Base-by-base conservation (phyloP, 2,329 filamentous ascomycete genomes). In the Xylariaceae sp. region DNA sequence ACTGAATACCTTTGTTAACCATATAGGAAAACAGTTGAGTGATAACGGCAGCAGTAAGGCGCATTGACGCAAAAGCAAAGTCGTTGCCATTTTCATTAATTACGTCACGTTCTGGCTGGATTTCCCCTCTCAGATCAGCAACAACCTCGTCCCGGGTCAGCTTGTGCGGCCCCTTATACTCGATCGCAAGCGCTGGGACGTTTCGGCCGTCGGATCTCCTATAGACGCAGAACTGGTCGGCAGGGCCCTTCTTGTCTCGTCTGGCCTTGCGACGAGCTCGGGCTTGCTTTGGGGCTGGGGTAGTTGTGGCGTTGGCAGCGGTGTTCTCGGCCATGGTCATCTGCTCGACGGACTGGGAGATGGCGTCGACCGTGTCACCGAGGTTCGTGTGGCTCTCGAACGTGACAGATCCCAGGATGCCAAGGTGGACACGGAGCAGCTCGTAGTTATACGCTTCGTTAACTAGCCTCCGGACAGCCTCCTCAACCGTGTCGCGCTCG, bases 301-400 rank as follows among this genome's bases (percentile, higher is more conserved):
- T n/a, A n/a, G n/a, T n/a, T n/a, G n/a, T n/a, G n/a, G n/a, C n/a
- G n/a, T n/a, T n/a, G n/a, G n/a, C n/a, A n/a, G n/a, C n/a, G 33
- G 3, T 12, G 18, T 40, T 19, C 29, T 24, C 28, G 24, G 19
- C 41, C 11, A 55, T 24, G 13, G 52, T 48, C 40, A 57, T 48
- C 11, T 47, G 31, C 26, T 60, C 51, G 16, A 56, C 17, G 9
- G 53, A 45, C 21, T 52, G 31, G 18, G 53, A 54, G 13, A 57
- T 32, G 34, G 30, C 40, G 32, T 56, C 37, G 11, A 56, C 48
- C 21, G 28, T 42, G 26, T 18, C 23, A 3, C 57, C 53, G 12
- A 62, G 51, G 37, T 63, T 65, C 2, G 53, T 62, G 34, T 64
- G 53, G 47, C 56, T 65, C 41, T 64, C 53, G 31, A 67, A 67